Evolutionary conservation across 129 eudicot genomes (phyloP).

Genomic region (Chrysanthemum lavandulifolium): DNA sequence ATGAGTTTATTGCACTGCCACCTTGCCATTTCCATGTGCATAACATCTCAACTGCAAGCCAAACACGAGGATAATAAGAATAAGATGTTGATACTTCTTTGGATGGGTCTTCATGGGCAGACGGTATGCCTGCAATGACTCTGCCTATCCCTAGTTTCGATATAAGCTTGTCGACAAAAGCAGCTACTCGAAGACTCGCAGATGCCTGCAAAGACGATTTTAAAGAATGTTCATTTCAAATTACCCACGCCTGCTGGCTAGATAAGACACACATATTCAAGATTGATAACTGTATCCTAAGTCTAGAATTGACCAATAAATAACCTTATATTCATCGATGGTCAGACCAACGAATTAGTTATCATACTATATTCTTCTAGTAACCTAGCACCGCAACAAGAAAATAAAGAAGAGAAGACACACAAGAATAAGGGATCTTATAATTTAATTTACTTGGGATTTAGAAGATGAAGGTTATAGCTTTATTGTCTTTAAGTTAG

Average conservation of each 20-base stretch:
- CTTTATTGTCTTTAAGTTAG: too few species aligned
- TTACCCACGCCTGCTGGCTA: neutral
- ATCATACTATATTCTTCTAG: neutral
- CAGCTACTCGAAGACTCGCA: slow-evolving; percentile 43
- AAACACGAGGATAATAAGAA: slow-evolving; percentile 51
- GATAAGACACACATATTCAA: neutral
- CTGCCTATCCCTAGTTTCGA: slow-evolving; percentile 60
- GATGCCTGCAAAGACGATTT: slow-evolving; percentile 48
- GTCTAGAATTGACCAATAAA: neutral
- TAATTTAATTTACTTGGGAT: too few species aligned
- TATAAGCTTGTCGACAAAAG: slow-evolving; percentile 73
- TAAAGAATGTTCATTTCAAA: neutral
- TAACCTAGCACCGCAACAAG: slow-evolving; percentile 2
- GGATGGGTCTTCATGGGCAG: slow-evolving; percentile 8
- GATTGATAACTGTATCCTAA: neutral
- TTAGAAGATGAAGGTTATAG: too few species aligned
- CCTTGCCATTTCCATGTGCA: slow-evolving; percentile 97
- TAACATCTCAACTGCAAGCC: slow-evolving; percentile 92
- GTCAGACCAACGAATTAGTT: neutral
- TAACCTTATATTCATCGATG: neutral
- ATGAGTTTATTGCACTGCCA: slow-evolving; percentile 68
- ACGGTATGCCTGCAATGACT: slow-evolving; percentile 50
- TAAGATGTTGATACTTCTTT: slow-evolving; percentile 27
- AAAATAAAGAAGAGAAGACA: neutral
- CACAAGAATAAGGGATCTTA: neutral